Evolutionary conservation across 192 early-diverging fungal species (phyloP), one percentile per base, ranked within the genome.

Genomic region (Podila epigama): DNA sequence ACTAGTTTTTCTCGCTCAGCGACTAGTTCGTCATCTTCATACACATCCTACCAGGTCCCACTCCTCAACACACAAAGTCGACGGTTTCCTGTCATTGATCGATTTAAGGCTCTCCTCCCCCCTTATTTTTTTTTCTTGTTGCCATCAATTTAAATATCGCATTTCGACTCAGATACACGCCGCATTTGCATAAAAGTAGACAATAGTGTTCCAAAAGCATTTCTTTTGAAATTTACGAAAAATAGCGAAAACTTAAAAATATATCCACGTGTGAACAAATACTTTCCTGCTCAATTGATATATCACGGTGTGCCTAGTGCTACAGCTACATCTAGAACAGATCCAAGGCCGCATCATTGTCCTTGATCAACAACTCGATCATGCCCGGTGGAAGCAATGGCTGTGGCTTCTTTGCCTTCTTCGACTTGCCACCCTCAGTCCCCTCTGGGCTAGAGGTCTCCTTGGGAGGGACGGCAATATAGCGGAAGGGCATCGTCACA

Each of bases 401-500:
- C 61, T 83, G 82, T 36, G 82, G 56, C 31, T 71, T 75, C 60
- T 79, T 85, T 36, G 56, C 75, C 85, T 72, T 71, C 32, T 77
- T 75, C 3, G 52, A 42, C 11, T 52, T 20, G 3, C 9, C 56
- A 13, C 37, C 51, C 11, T 42, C 57, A 5, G 25, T 41, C 31
- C 27, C 16, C 6, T 12, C 15, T 27, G 69, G 37, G 32, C 33
- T 18, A 4, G 25, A 53, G 20, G 13, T 25, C 20, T 75, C 70
- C 65, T 68, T 59, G 31, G 63, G 57, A 15, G 68, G 69, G 29
- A 84, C 66, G 12, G 85, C 82, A 63, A 95, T 83, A 48, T 93
- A 95, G 18, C 93, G 70, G 83, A 93, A 95, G 7, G 93, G 93
- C 89, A 95, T 88, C 15, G 89, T 86, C 1, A 92, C 92, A 8